Evolutionary conservation across 2,329 filamentous ascomycete species (phyloP).

Genomic region (Beauveria sp.): DNA sequence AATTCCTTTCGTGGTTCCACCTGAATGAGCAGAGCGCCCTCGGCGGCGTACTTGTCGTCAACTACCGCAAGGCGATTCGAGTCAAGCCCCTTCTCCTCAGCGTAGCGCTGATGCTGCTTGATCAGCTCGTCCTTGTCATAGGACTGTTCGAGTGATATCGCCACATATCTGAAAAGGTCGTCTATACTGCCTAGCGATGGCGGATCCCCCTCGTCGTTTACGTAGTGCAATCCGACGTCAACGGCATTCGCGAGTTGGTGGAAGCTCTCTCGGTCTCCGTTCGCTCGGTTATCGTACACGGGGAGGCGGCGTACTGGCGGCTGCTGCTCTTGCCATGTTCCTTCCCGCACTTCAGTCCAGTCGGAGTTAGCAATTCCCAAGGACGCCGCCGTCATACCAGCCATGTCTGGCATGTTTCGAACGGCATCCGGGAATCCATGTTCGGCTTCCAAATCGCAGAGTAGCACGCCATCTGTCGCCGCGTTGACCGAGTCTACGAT

Average conservation of each 20-base stretch:
- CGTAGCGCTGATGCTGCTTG: neutral
- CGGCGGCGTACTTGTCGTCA: neutral
- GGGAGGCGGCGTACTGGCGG: neutral
- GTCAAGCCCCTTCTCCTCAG: neutral
- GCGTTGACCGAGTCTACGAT: conserved; percentile 5
- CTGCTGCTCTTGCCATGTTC: neutral
- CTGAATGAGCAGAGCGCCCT: conserved; percentile 3
- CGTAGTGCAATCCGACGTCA: conserved; percentile 9
- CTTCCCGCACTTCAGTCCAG: neutral
- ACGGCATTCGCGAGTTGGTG: conserved; percentile 5
- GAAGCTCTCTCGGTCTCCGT: neutral
- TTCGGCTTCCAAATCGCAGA: conserved; percentile 1
- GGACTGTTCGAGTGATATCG: neutral
- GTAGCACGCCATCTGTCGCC: neutral
- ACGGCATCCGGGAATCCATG: conserved; percentile 9
- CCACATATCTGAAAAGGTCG: neutral
- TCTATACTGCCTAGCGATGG: neutral
- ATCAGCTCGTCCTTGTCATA: neutral
- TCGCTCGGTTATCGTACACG: conserved; percentile 2
- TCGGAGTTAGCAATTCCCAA: neutral
- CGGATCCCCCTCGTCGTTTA: neutral
- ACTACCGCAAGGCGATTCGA: neutral
- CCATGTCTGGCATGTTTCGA: neutral
- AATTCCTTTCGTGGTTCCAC: conserved; percentile 1
- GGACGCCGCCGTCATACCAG: neutral